A percentile compares a stretch with the other conserved stretches of the same genome.
These are phyloP conservation scores for Castanea sativa DNA, from an alignment of 306 rosid species.

Conservation along the genomic window DNA sequence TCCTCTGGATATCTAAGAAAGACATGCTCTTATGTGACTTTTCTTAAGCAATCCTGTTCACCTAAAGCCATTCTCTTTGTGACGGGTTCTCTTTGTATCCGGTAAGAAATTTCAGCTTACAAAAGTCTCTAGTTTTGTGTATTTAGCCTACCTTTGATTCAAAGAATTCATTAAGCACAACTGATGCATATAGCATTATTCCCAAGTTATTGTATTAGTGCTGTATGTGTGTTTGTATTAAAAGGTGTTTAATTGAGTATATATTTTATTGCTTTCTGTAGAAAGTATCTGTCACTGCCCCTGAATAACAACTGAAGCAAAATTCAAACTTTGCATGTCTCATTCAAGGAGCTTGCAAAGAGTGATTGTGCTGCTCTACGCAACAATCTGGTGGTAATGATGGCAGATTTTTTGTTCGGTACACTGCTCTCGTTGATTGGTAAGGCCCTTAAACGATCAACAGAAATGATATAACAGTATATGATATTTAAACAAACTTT, in stretches of 20 bases:
- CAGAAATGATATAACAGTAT: not conserved
- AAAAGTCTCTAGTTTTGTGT: not conserved
- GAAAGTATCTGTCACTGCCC: not conserved
- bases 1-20: constrained; percentile 8
- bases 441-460: constrained; percentile 34
- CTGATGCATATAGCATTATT: no score
- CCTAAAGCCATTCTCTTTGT: not conserved
- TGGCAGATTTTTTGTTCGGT: constrained; percentile 90
- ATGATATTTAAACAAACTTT: not conserved
- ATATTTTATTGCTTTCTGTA: not conserved
- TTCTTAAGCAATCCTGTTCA: not conserved
- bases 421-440: constrained; percentile 94
- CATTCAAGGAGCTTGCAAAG: constrained; percentile 72
- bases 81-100: not conserved
- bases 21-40: not conserved
- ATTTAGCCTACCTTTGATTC: not conserved
- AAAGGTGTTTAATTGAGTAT: not conserved
- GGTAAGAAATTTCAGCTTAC: not conserved
- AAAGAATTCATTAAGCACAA: not conserved
- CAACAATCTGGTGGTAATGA: constrained; percentile 76
- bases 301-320: constrained; percentile 4
- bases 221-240: not conserved
- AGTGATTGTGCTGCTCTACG: constrained; percentile 80
- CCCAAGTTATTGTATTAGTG: no score
- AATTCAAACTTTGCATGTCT: constrained; percentile 1